Evolutionary conservation across 129 eudicot genomes (phyloP).

Genomic region (Escallonia herrerae): DNA sequence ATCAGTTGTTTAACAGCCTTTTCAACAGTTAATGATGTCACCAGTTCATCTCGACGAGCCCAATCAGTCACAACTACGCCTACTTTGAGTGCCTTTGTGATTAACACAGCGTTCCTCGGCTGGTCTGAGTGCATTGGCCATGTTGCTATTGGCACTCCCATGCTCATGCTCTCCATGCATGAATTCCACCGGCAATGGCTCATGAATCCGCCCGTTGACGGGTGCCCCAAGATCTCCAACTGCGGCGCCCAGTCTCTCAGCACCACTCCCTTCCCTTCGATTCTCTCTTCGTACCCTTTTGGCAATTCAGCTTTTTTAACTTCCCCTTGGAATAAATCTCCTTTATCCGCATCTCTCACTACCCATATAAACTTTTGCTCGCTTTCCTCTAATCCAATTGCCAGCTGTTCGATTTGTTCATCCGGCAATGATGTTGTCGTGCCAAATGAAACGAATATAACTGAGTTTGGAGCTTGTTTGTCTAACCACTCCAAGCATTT

Average conservation of each 20-base stretch:
- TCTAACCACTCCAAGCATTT: constrained; percentile 52
- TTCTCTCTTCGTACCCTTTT: constrained; percentile 32
- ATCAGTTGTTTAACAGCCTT: constrained; percentile 30
- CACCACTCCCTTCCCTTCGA: constrained; percentile 28
- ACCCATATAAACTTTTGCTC: constrained; percentile 47
- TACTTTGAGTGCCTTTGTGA: constrained; percentile 22
- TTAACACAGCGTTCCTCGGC: constrained; percentile 29
- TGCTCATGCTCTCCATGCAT: constrained; percentile 39
- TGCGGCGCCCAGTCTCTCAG: constrained; percentile 47
- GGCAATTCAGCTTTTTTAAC: constrained; percentile 14
- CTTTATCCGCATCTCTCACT: constrained; percentile 43
- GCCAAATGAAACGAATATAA: constrained; percentile 39
- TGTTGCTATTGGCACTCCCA: constrained; percentile 44
- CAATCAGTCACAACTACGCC: constrained; percentile 34
- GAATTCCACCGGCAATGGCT: constrained; percentile 59
- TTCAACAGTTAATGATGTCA: constrained; percentile 14
- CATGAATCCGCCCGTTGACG: constrained; percentile 41
- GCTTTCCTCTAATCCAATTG: constrained; percentile 40
- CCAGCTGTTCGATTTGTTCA: constrained; percentile 31
- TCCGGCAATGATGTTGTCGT: constrained; percentile 27
- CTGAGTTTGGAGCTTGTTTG: constrained; percentile 28
- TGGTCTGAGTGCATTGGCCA: constrained; percentile 65
- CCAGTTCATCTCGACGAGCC: constrained; percentile 7
- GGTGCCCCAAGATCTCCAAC: constrained; percentile 39
- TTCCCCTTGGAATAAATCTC: constrained; percentile 3